Percentiles rank a stretch among this genome's conserved stretches.
These are phyloP conservation scores for Diplodia mutila DNA, from an alignment of 2,329 filamentous ascomycete species.

Conservation along the genomic window DNA sequence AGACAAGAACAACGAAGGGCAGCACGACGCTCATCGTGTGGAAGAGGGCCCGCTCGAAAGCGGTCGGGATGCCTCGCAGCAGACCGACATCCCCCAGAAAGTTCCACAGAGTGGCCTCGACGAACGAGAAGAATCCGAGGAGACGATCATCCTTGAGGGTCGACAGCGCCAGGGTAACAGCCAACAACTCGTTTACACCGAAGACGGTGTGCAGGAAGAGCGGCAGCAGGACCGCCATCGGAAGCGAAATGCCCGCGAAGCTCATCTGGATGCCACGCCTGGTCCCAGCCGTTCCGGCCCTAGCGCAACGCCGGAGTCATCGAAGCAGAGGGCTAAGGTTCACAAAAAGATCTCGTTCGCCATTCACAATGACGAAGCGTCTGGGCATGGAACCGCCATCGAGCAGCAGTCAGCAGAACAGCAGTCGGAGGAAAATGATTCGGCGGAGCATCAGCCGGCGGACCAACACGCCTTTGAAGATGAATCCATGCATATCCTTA, in stretches of 20 bases:
- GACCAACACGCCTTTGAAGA: background rate
- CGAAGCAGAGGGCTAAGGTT: background rate
- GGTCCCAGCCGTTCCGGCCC: background rate
- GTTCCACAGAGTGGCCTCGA: background rate
- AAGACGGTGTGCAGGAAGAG: background rate
- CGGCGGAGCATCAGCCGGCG: no score
- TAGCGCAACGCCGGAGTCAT: background rate
- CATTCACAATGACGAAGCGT: background rate
- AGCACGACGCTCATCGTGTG: background rate
- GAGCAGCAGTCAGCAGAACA: no score
- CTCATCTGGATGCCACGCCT: background rate
- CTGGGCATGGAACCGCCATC: background rate
- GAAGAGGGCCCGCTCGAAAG: background rate
- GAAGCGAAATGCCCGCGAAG: background rate
- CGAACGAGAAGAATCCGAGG: background rate
- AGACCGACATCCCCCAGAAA: background rate
- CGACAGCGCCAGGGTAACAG: background rate
- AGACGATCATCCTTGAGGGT: background rate
- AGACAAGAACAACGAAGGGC: background rate
- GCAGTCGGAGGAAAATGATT: no score
- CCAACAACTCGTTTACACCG: background rate
- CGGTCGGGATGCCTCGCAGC: no score
- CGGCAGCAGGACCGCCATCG: background rate
- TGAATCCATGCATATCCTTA: background rate
- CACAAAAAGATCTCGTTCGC: background rate